Evolutionary conservation across 371 early-diverging fungal genomes (phyloP), one percentile per base, ranked within the genome.

Genomic region (Mortierella sp.): DNA sequence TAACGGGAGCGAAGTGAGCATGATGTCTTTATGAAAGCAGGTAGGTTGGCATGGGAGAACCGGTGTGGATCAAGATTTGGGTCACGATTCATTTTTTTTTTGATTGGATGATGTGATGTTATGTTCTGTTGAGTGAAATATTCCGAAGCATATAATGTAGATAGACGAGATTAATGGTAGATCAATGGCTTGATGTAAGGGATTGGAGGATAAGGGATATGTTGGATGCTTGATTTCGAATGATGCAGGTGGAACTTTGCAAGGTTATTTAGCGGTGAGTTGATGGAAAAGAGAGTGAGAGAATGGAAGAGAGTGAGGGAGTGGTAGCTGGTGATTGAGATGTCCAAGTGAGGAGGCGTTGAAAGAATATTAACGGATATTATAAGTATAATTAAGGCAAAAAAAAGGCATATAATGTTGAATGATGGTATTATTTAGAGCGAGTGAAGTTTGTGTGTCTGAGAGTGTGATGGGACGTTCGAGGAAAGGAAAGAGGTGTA

Each of bases 31-130:
- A 47, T 54, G 34, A 74, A 79, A 29, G 62, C 51, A 0, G 70
- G n/a, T 19, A 79, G 47, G 29, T 56, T 32, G 31, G 56, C 65
- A 31, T 63, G 35, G 3, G 80, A 70, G 45, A 79, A 79, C 64
- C 71, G 64, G 40, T 63, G 56, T 26, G 57, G 70, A 42, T 66
- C 47, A 31, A 42, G 49, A 32, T 65, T 57, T 42, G 78, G 40
- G 35, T 56, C 31, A 19, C 19, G 59, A 43, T 58, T 28, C 76
- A 76, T 76, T 19, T 28, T 61, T n/a, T n/a, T 47, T 47, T 17
- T 47, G 47, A n/a, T 17, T 47, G 17, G 5, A 47, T 47, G n/a
- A 5, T 22, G n/a, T 47, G 47, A 17, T 59, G 28, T 37, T 9
- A 43, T 40, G 1, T n/a, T n/a, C n/a, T n/a, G n/a, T n/a, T 42